phyloP scores from a whole-genome alignment of 495 filamentous ascomycete genomes.

The Penicillium diatomitis region DNA sequence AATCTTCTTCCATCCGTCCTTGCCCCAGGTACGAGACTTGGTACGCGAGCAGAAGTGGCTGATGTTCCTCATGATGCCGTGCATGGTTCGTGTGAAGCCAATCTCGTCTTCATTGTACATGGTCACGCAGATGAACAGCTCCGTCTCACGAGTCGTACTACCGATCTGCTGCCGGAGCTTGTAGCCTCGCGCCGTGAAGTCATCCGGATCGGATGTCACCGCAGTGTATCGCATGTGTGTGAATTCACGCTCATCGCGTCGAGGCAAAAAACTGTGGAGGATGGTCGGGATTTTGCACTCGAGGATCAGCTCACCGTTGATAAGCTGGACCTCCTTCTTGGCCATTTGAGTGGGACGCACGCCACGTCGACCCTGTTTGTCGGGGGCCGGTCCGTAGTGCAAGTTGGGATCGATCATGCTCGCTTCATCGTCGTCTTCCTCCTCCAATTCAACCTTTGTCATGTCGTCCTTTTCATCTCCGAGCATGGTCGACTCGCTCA shows the following conservation, averaged over 20 bases:
- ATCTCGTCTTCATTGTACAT: slow-evolving; percentile 99
- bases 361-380: slow-evolving; percentile 76
- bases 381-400: slow-evolving; percentile 82
- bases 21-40: slow-evolving; percentile 92
- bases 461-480: slow-evolving; percentile 44
- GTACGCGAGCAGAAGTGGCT: slow-evolving; percentile 88
- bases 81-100: slow-evolving; percentile 94
- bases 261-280: slow-evolving; percentile 85
- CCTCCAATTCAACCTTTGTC: slow-evolving; percentile 35
- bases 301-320: slow-evolving; percentile 94
- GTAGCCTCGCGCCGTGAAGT: slow-evolving; percentile 81
- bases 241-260: slow-evolving; percentile 89
- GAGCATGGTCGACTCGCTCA: slow-evolving; percentile 54
- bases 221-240: slow-evolving; percentile 99
- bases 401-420: slow-evolving; percentile 35
- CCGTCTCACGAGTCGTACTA: slow-evolving; percentile 80
- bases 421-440: slow-evolving; percentile 33
- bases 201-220: slow-evolving; percentile 97
- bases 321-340: slow-evolving; percentile 87
- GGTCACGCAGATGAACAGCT: slow-evolving; percentile 94
- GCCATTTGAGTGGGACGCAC: slow-evolving; percentile 77
- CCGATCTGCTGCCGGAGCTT: slow-evolving; percentile 94
- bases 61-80: slow-evolving; percentile 97
- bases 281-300: slow-evolving; percentile 99
- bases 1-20: slow-evolving; percentile 98